Conservation (phyloP, 495 filamentous ascomycete species). For the Aspergillus cristatus region DNA sequence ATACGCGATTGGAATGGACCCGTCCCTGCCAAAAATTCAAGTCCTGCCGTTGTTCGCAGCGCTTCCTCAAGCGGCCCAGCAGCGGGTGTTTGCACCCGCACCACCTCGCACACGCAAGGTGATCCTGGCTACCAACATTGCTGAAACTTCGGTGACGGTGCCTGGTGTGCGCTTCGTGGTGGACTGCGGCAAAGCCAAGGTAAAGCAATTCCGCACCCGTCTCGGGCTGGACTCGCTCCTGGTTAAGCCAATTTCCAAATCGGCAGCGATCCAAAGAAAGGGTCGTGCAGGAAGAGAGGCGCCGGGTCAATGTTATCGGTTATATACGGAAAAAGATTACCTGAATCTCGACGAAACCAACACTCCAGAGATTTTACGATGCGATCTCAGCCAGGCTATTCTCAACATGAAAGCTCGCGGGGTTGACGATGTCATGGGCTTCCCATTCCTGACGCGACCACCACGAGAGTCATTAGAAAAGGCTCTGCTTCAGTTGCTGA, state of each 20-base stretch:
- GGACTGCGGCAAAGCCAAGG: conserved; percentile 88
- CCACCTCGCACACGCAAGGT: conserved; percentile 74
- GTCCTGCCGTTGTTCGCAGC: conserved; percentile 67
- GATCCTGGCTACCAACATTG: conserved; percentile 92
- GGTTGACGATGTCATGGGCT: conserved; percentile 69
- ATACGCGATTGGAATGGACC: conserved; percentile 58
- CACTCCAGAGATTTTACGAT: conserved; percentile 82
- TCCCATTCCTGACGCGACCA: conserved; percentile 79
- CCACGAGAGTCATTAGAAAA: conserved; percentile 70
- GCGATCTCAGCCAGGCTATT: conserved; percentile 76
- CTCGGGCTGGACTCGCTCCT: conserved; percentile 87
- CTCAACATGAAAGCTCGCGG: conserved; percentile 92
- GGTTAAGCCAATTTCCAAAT: conserved; percentile 84
- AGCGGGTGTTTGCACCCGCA: conserved; percentile 71
- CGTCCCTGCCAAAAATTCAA: conserved; percentile 63
- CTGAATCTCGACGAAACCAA: conserved; percentile 59
- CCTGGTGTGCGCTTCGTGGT: conserved; percentile 86
- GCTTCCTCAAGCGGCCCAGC: conserved; percentile 67
- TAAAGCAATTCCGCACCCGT: conserved; percentile 79
- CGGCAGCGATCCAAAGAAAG: conserved; percentile 81
- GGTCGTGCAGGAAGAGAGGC: conserved; percentile 93
- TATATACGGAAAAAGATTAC: conserved; percentile 83
- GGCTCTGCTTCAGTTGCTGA: conserved; percentile 69
- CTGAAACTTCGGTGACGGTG: conserved; percentile 95
- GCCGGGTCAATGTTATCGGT: conserved; percentile 75